Evolutionary conservation across 805 yeast genomes (phyloP).

Genomic region (Kodamaea hsintzibuensis): DNA sequence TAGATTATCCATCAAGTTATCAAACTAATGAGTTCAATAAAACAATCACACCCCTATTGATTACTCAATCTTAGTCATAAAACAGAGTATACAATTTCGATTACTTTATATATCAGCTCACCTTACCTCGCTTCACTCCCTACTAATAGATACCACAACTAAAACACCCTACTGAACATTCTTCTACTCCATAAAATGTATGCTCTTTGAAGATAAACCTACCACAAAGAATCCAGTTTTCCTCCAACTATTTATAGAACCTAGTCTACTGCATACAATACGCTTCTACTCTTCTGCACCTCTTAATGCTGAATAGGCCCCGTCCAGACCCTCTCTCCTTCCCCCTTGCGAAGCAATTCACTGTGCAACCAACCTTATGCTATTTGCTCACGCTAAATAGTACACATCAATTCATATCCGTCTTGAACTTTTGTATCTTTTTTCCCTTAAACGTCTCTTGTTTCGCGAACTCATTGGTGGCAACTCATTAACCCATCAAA

Average conservation of each 20-base stretch:
- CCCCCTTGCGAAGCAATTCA: background rate
- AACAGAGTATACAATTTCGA: too few species aligned
- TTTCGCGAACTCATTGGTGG: background rate
- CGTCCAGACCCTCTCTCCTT: background rate
- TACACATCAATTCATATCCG: background rate
- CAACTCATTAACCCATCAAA: background rate
- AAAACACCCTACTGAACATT: too few species aligned
- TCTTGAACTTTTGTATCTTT: background rate
- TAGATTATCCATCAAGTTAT: too few species aligned
- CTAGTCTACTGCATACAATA: background rate
- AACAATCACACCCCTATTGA: background rate
- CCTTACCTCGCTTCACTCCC: too few species aligned
- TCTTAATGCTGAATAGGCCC: background rate
- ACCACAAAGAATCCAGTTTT: background rate
- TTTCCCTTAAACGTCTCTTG: background rate
- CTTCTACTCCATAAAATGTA: too few species aligned
- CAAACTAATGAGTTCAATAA: background rate
- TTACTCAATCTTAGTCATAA: background rate
- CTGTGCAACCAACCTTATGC: background rate
- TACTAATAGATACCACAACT: too few species aligned
- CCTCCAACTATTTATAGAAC: background rate
- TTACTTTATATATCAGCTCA: too few species aligned
- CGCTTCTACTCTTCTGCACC: background rate
- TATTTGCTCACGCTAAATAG: background rate
- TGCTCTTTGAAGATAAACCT: too few species aligned